Conservation (phyloP, 805 yeast species). For the Cyberlindnera americana region DNA sequence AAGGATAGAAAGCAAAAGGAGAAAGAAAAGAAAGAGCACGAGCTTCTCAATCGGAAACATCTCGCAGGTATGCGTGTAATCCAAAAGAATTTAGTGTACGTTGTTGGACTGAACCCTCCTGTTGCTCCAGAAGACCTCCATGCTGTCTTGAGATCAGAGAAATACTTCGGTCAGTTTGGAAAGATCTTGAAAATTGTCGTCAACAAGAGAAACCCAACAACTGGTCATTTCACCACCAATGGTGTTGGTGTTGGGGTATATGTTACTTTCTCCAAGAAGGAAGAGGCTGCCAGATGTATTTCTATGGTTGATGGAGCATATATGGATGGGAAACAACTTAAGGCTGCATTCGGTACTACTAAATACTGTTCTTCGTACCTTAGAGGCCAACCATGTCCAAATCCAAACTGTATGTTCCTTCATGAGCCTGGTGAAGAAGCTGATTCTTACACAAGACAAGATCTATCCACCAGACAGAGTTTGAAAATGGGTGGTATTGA, state of each 20-base stretch:
- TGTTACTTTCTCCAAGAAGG: slow-evolving; percentile 88
- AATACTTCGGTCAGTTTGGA: slow-evolving; percentile 98
- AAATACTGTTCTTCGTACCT: slow-evolving; percentile 96
- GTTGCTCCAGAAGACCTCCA: slow-evolving; percentile 79
- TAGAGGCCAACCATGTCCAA: slow-evolving; percentile 94
- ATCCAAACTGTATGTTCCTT: slow-evolving; percentile 97
- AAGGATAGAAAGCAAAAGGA: slow-evolving; percentile 81
- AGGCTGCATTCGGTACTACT: slow-evolving; percentile 98
- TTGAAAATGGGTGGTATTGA: slow-evolving; percentile 44
- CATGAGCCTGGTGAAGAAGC: slow-evolving; percentile 99
- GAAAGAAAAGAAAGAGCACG: slow-evolving; percentile 88
- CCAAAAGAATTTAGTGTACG: slow-evolving; percentile 94
- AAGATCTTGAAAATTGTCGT: slow-evolving; percentile 91
- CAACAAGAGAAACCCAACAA: slow-evolving; percentile 62
- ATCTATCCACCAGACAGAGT: slow-evolving; percentile 72
- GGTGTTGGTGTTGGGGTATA: slow-evolving; percentile 86
- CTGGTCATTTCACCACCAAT: slow-evolving; percentile 26
- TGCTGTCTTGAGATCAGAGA: slow-evolving; percentile 76
- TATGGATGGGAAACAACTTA: slow-evolving; percentile 82
- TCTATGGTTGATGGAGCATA: slow-evolving; percentile 89
- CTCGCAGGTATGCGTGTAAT: slow-evolving; percentile 97
- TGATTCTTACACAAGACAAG: slow-evolving; percentile 89
- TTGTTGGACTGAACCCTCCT: slow-evolving; percentile 89
- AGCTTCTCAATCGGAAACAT: slow-evolving; percentile 76
- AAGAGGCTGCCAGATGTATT: slow-evolving; percentile 93